Percentiles rank a stretch among this genome's conserved stretches.
Conservation (phyloP, 495 filamentous ascomycete species). For the Bacidia rubella region DNA sequence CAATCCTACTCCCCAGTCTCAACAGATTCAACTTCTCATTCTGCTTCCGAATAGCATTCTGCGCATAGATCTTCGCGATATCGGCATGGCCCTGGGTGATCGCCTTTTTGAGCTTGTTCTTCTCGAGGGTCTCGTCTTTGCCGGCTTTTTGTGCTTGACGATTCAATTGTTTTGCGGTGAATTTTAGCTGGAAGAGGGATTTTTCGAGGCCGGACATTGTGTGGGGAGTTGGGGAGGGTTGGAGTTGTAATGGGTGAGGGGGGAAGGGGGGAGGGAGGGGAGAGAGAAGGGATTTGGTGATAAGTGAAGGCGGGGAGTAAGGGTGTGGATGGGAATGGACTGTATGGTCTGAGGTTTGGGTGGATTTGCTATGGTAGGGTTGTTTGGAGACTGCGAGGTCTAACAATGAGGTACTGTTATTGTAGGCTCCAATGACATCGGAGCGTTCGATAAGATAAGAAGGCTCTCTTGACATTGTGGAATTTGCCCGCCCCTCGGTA, state of each 20-base stretch:
- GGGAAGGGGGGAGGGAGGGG: neutral
- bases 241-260: neutral
- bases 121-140: constrained; percentile 69
- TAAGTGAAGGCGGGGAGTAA: no score
- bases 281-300: neutral
- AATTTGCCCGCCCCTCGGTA: no score
- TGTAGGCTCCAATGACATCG: neutral
- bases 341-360: neutral
- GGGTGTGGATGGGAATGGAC: no score
- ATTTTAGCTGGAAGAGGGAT: constrained; percentile 59
- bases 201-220: constrained; percentile 51
- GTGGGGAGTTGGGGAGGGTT: no score
- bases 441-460: no score
- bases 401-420: neutral
- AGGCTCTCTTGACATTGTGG: no score
- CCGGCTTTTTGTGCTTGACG: constrained; percentile 67
- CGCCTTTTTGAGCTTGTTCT: constrained; percentile 70
- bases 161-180: constrained; percentile 73
- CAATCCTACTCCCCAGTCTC: constrained; percentile 43
- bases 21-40: constrained; percentile 54
- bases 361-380: neutral
- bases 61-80: constrained; percentile 70
- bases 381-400: neutral
- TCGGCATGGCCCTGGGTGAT: constrained; percentile 56
- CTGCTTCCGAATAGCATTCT: constrained; percentile 70